Conservation (phyloP, 140 eudicot species). For the Cichorium intybus region DNA sequence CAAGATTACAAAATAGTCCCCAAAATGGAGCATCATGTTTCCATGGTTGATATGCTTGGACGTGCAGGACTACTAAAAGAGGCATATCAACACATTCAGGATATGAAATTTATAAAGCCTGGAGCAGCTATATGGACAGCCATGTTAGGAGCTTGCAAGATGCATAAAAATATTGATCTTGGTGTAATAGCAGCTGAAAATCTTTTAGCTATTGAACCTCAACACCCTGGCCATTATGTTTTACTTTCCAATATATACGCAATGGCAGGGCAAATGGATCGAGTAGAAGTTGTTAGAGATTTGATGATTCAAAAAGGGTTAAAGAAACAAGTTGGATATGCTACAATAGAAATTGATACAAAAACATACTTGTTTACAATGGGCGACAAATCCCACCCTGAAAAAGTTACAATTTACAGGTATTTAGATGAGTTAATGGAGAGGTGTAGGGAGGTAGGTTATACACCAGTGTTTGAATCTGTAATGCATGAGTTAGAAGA, state of each 20-base stretch:
- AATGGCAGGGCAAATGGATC: conserved; percentile 58
- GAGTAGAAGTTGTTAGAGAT: conserved; percentile 46
- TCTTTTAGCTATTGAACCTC: conserved; percentile 52
- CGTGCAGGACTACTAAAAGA: conserved; percentile 51
- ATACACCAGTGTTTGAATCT: conserved; percentile 46
- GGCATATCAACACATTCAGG: conserved; percentile 42
- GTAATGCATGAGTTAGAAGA: conserved; percentile 71
- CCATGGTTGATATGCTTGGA: conserved; percentile 65
- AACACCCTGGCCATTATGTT: conserved; percentile 59
- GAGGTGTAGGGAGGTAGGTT: conserved; percentile 43
- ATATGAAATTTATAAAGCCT: conserved; percentile 23
- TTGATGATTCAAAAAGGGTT: conserved; percentile 54
- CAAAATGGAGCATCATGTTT: conserved; percentile 55
- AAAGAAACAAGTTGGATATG: conserved; percentile 62
- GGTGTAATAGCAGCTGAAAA: conserved; percentile 55
- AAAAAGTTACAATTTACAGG: conserved; percentile 31
- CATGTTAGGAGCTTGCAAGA: conserved; percentile 67
- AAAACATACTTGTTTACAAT: conserved; percentile 54
- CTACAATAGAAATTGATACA: conserved; percentile 49
- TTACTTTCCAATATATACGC: conserved; percentile 54
- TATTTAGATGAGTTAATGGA: conserved; percentile 51
- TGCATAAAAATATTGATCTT: conserved; percentile 53
- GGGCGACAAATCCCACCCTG: conserved; percentile 54
- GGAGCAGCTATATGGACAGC: conserved; percentile 58
- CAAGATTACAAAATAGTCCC: conserved; percentile 36